Evolutionary conservation across 2,329 filamentous ascomycete species (phyloP), one percentile per base, ranked within the genome.

Genomic region (Fusarium sterilihyphosum): DNA sequence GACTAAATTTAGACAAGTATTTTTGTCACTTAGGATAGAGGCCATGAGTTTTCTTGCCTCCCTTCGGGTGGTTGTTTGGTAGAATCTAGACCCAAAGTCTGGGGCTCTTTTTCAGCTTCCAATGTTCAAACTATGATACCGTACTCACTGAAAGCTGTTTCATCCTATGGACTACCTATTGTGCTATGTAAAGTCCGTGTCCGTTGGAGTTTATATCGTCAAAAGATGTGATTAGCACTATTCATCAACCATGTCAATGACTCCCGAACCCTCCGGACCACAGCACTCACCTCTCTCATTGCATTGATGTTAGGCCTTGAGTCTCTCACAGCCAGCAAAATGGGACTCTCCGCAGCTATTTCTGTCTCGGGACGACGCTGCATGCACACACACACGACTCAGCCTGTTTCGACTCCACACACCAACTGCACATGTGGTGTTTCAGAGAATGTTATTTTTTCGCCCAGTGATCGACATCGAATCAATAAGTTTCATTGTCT

Each of bases 361-460:
- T 63, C 53, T 74, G 71, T 68, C 67, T 72, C 58, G 46, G 46
- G 67, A 57, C 41, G 47, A 66, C 35, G 33, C 52, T 60, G 56
- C 56, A 71, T 59, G 26, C 63, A 37, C 35, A 37, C 35, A 41
- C 63, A 29, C 43, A 43, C 67, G 68, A 69, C 71, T 74, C 72
- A 62, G 71, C 65, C 59, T 49, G 52, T 59, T 40, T 71, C 50
- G 68, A 62, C 69, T 67, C 61, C 60, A 60, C 60, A 72, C 49
- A 58, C 52, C 58, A 24, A 54, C 18, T 67, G 56, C 37, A 44
- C 40, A 58, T 44, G 47, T 73, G 56, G 59, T 73, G 71, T 74
- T 74, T 74, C 72, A 74, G 60, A 53, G 38, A 56, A 69, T 69
- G 60, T 65, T 73, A 57, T 57, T 69, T 37, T 49, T 49, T 26